Evolutionary conservation across 164 flowering plant genomes (phyloP), one percentile per base, ranked within the genome.

Genomic region (Akebia trifoliata): DNA sequence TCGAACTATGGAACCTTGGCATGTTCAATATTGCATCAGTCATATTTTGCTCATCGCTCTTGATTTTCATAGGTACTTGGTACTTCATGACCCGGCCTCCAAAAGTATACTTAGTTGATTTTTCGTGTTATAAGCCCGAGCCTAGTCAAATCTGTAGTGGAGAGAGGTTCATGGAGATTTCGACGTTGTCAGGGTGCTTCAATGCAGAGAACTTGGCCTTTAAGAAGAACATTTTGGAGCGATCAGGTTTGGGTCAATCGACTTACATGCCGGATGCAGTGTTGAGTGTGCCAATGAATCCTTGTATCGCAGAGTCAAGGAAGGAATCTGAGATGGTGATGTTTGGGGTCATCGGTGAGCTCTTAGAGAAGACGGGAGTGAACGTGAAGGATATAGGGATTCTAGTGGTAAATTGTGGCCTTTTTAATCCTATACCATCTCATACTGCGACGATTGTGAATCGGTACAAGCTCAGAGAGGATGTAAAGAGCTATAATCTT

Each of bases 401-500:
- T 5, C 64, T 87, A 1, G 74, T 87, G 8, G 96, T 85, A 68
- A 87, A 87, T 51, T 85, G 87, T 28, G 85, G 96, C 53, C 69
- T 85, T 74, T 87, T 85, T 54, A 77, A 77, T 57, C 96, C 92
- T 0, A 81, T 87, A 0, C 96, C 96, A 2, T 87, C 92, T 18
- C 75, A 83, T 1, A 76, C 90, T 0, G 83, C 91, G 28, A 83
- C 82, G 92, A 57, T 87, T 30, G 84, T 87, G 21, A 85, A 87
- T 50, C 81, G 74, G 25, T 87, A 87, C 72, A 87, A 87, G 79
- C 81, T 87, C 10, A 72, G 96, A 61, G 87, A 84, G 1, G 83
- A 85, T 61, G 57, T 87, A 17, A 32, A 70, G 71, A 85, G 86
- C 69, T 85, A 74, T 22, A 87, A 81, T 58, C 86, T 87, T 37